Evolutionary conservation across 441 rosid genomes (phyloP).

Genomic region (Eruca vesicaria): DNA sequence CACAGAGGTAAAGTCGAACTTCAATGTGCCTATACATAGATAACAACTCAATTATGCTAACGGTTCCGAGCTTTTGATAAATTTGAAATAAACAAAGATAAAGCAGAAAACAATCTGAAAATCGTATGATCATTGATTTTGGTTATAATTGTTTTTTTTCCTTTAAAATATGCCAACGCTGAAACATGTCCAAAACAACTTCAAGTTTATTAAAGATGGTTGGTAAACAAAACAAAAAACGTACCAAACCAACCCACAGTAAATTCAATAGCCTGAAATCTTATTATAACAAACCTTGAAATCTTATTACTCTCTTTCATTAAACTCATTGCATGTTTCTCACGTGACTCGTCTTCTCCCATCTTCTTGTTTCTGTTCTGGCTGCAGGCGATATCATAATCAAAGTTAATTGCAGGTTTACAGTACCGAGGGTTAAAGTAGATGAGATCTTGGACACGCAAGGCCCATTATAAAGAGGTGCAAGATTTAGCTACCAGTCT

Average conservation of each 20-base stretch:
- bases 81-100: neutral
- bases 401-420: too few relatives aligned
- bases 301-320: neutral
- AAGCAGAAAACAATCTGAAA: neutral
- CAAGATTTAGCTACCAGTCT: too few relatives aligned
- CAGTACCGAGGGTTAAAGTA: too few relatives aligned
- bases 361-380: too few relatives aligned
- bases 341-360: slow-evolving; percentile 15
- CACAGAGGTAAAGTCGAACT: neutral
- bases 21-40: too few relatives aligned
- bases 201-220: neutral
- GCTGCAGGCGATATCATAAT: too few relatives aligned
- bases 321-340: neutral
- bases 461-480: too few relatives aligned
- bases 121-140: neutral
- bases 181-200: neutral
- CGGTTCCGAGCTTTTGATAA: neutral
- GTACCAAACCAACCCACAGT: neutral
- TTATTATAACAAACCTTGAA: neutral
- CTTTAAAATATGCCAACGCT: neutral
- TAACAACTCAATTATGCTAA: neutral
- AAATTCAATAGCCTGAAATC: neutral
- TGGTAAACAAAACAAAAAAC: neutral
- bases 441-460: too few relatives aligned
- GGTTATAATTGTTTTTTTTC: neutral